Evolutionary conservation across 768 basidiomycete genomes (phyloP), one percentile per base, ranked within the genome.

Genomic region (Austroboletus festivus): DNA sequence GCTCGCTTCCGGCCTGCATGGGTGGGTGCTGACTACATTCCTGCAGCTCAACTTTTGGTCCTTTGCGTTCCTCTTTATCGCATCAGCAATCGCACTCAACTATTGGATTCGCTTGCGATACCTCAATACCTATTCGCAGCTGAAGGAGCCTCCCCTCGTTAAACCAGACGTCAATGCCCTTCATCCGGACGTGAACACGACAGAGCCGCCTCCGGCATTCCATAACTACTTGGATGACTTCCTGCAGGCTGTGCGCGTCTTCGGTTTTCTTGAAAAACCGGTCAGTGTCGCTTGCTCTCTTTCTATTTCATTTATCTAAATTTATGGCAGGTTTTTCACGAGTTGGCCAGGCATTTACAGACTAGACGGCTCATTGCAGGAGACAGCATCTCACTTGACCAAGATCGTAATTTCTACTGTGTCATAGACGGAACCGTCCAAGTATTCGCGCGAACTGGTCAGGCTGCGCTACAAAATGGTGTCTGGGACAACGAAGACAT

Each of bases 191-290:
- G 86, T 95, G 19, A 93, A 93, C 51, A 80, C 85, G 15, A 68
- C 75, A 59, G 84, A 87, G 45, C 74, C 83, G 13, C 80, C 82
- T 0, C 80, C 87, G 12, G 78, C 87, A 1, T 93, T 97, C 64
- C 93, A 95, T 65, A 94, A 95, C 60, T 98, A 98, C 59, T 77
- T 98, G 22, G 95, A 98, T 64, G 96, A 99, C 61, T 98, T 99
- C 64, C 69, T 98, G 46, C 87, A 94, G 57, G 96, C 96, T 11
- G 90, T 99, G 48, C 81, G 94, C 40, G 90, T 99, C 10, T 99
- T 99, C 59, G 96, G 96, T 18, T 98, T 98, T 64, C 72, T 85
- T 10, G 96, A 99, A 71, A 97, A 96, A 70, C 94, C 94, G 0
- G 96, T 94, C 55, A 51, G 86, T 59, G 11, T 23, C 16, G 24